Evolutionary conservation across 148 eudicot genomes (phyloP).

Genomic region (Bassia scoparia): DNA sequence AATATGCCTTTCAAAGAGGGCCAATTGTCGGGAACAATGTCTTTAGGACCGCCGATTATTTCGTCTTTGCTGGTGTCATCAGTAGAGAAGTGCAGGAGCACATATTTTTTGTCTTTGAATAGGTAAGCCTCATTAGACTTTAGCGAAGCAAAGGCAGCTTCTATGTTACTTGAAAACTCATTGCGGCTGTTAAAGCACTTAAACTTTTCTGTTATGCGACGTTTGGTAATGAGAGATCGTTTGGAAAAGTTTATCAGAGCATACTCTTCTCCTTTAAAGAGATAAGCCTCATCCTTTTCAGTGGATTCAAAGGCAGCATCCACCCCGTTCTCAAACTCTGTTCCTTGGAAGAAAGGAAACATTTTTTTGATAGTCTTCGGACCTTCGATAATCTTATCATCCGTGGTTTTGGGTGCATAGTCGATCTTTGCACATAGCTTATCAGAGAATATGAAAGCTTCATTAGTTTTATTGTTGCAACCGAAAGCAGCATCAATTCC

Average conservation of each 20-base stretch:
- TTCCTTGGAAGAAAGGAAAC: slow-evolving; percentile 13
- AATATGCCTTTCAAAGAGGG: neutral
- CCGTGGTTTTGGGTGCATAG: neutral
- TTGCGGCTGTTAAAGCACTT: neutral
- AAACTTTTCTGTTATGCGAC: neutral
- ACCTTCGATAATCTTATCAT: neutral
- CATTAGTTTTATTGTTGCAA: neutral
- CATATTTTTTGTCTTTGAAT: neutral
- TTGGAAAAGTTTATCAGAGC: neutral
- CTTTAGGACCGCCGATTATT: neutral
- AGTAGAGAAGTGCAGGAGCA: neutral
- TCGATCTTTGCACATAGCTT: neutral
- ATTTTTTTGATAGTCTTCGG: neutral
- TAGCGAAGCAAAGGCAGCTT: slow-evolving; percentile 1
- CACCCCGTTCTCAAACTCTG: slow-evolving; percentile 1
- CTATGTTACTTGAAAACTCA: neutral
- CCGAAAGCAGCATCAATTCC: slow-evolving; percentile 1
- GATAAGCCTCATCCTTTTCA: neutral
- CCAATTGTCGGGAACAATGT: neutral
- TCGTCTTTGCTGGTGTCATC: neutral
- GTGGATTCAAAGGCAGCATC: slow-evolving; percentile 16
- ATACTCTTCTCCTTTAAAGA: neutral
- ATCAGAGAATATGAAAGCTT: neutral
- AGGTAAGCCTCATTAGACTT: neutral
- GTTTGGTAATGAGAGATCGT: neutral